phyloP scores from a whole-genome alignment of 495 filamentous ascomycete genomes.

The Aspergillus affinis region DNA sequence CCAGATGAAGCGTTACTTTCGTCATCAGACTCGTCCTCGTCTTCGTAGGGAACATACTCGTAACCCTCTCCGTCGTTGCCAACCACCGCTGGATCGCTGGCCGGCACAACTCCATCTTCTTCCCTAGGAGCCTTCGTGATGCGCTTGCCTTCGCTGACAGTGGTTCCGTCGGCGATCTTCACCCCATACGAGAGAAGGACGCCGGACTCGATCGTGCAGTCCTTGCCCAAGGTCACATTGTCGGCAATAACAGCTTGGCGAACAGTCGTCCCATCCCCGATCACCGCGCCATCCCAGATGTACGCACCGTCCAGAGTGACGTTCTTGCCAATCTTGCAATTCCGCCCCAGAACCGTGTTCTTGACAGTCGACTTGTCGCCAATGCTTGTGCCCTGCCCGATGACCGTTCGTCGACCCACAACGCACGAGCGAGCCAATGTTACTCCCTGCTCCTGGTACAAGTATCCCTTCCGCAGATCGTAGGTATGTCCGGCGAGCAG shows the following conservation, averaged over 20 bases:
- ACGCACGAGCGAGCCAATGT: conserved; percentile 70
- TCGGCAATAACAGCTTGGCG: conserved; percentile 74
- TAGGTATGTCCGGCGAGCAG: conserved; percentile 74
- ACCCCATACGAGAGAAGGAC: conserved; percentile 80
- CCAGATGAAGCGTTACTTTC: conserved; percentile 50
- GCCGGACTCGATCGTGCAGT: conserved; percentile 65
- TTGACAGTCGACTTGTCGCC: conserved; percentile 66
- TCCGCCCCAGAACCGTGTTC: conserved; percentile 75
- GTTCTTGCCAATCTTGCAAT: conserved; percentile 81
- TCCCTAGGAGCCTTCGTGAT: conserved; percentile 56
- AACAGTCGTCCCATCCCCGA: conserved; percentile 72
- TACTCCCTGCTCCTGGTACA: conserved; percentile 72
- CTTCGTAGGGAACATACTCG: conserved; percentile 50
- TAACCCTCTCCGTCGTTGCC: conserved; percentile 47
- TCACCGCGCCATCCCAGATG: conserved; percentile 81
- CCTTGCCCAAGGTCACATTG: conserved; percentile 66
- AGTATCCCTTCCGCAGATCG: conserved; percentile 58
- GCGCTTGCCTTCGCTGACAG: conserved; percentile 48
- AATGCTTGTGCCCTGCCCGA: conserved; percentile 75
- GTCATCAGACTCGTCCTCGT: conserved; percentile 50
- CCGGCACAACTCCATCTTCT: conserved; percentile 41
- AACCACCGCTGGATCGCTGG: conserved; percentile 50
- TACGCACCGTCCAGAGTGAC: conserved; percentile 78
- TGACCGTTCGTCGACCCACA: conserved; percentile 61
- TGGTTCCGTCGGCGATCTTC: conserved; percentile 60